A percentile compares a stretch with the other conserved stretches of the same genome.
These are phyloP conservation scores for Glycyrrhiza uralensis DNA, from an alignment of 306 rosid genomes.

Conservation along the genomic window DNA sequence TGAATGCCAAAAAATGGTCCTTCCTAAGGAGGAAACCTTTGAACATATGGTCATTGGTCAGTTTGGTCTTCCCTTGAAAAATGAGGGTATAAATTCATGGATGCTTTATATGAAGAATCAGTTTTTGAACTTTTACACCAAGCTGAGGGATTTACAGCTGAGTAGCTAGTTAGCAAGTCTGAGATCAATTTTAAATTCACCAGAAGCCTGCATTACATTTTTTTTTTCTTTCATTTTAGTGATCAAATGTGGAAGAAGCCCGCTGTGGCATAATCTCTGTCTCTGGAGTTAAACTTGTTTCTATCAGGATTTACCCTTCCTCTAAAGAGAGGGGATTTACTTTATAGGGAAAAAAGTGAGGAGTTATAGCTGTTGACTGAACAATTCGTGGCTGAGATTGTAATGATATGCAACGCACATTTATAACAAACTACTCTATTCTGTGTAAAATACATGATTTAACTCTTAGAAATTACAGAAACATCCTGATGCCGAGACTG, in stretches of 20 bases:
- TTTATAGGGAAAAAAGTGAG: neutral
- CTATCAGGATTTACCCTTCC: neutral
- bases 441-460: slow-evolving; percentile 4
- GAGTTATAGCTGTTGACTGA: neutral
- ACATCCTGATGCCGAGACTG: slow-evolving; percentile 66
- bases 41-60: neutral
- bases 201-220: neutral
- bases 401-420: neutral
- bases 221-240: neutral
- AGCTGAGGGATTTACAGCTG: neutral
- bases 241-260: neutral
- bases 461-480: slow-evolving; percentile 41
- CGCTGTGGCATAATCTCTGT: neutral
- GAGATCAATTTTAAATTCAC: neutral
- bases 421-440: neutral
- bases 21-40: slow-evolving; percentile 26
- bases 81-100: neutral
- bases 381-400: neutral
- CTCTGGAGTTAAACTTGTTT: slow-evolving; percentile 13
- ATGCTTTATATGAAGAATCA: slow-evolving; percentile 6
- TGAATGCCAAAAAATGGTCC: neutral
- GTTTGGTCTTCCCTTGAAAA: neutral
- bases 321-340: neutral
- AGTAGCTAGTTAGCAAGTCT: neutral
- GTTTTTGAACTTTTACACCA: neutral